Base-by-base conservation (phyloP, 345 rosid species). In the Eucalyptus albens region DNA sequence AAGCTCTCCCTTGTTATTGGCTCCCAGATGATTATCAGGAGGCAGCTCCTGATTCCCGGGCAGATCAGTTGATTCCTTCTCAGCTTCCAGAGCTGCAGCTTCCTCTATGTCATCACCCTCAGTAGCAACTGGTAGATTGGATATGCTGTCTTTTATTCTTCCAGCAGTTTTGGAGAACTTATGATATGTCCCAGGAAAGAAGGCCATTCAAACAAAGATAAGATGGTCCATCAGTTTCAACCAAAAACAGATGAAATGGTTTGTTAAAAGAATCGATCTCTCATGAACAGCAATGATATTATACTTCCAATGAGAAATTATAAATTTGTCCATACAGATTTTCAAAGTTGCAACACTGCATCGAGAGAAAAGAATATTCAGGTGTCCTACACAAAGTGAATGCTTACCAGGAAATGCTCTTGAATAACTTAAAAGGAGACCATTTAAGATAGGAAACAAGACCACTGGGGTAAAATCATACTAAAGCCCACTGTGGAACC, bases 141-240 rank as follows among this genome's bases (percentile, higher is more conserved):
- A 91, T 90, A 98, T 94, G 53, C 91, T 91, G 88, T 96, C 99
- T 92, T 95, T 97, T 90, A 98, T 77, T 81, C 44, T 91, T 77
- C 92, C 92, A 67, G 98, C 97, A 80, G 97, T 90, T 92, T 94
- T 97, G 26, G 99, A 98, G 92, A 98, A 97, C 99, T 97, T 89
- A 11, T 50, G 31, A 55, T 91, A 87, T 17, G 89, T 90, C 87
- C 91, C 86, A 45, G 26, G 33, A 89, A 40, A 72, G 44, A 65
- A 86, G 14, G 40, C 65, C 88, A 55, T 7, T 49, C 15, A 16
- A 86, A 60, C 50, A 88, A 86, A 60, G 50, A 87, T 37, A 24
- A 62, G 82, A 62, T 14, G 15, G 81, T 50, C 60, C 45, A 53
- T n/a, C 55, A 29, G 80, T 27, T 82, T 87, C 44, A 50, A 88